phyloP scores from a whole-genome alignment of 2,329 filamentous ascomycete species.

The Epicoccum sorghinum region DNA sequence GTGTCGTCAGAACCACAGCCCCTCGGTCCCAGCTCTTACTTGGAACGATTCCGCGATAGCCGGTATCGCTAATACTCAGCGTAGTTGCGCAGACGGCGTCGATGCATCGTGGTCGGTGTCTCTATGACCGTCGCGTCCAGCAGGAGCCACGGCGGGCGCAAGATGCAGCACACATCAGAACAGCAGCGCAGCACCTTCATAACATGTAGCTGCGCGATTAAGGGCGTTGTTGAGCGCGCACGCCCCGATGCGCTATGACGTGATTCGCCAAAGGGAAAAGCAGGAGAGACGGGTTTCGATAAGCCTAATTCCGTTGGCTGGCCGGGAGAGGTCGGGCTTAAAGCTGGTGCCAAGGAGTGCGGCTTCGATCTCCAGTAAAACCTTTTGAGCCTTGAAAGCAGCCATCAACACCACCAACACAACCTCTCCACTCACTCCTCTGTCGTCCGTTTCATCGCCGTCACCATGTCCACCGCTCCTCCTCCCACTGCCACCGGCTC shows the following conservation, averaged over 20 bases:
- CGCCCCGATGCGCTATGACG: slow-evolving; percentile 12
- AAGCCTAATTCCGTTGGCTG: slow-evolving; percentile 12
- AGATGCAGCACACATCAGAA: not conserved
- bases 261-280: slow-evolving; percentile 11
- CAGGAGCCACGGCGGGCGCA: not conserved
- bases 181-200: not conserved
- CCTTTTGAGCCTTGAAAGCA: slow-evolving; percentile 7
- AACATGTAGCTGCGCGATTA: slow-evolving; percentile 6
- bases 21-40: not conserved
- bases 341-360: slow-evolving; percentile 14
- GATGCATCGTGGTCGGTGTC: slow-evolving; percentile 9
- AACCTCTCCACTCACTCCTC: slow-evolving; percentile 36
- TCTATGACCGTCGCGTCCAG: not conserved
- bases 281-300: slow-evolving; percentile 13
- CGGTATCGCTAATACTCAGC: not conserved
- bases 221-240: slow-evolving; percentile 18
- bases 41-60: not conserved
- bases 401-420: slow-evolving; percentile 23
- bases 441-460: slow-evolving; percentile 20
- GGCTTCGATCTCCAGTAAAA: slow-evolving; percentile 24
- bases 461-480: slow-evolving; percentile 41
- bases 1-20: not conserved
- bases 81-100: not conserved
- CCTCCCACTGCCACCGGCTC: slow-evolving; percentile 58
- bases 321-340: slow-evolving; percentile 7